These are phyloP conservation scores for Venturia carpophila DNA, from an alignment of 2,329 filamentous ascomycete species.

Conservation along the genomic window DNA sequence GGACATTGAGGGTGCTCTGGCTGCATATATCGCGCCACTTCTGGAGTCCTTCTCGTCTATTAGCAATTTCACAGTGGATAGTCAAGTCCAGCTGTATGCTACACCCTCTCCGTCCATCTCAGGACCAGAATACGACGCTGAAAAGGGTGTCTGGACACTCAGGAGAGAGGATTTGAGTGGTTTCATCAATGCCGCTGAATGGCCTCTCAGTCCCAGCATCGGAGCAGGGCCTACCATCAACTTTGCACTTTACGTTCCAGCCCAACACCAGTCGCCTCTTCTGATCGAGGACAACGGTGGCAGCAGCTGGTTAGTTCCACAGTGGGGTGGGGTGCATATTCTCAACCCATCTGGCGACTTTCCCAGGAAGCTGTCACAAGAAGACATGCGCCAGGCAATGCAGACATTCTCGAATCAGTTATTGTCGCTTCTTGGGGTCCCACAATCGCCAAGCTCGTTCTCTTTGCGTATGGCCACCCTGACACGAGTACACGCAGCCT, in stretches of 20 bases:
- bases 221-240: conserved; percentile 90
- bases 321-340: conserved; percentile 79
- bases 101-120: conserved; percentile 55
- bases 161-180: conserved; percentile 81
- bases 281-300: conserved; percentile 51
- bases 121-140: conserved; percentile 47
- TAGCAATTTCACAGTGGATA: conserved; percentile 93
- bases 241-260: conserved; percentile 85
- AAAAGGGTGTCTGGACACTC: conserved; percentile 56
- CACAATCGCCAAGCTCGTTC: conserved; percentile 67
- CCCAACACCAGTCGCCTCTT: conserved; percentile 55
- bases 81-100: conserved; percentile 91
- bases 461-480: conserved; percentile 79
- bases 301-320: conserved; percentile 83
- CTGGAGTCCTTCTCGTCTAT: conserved; percentile 72
- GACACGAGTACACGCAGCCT: conserved; percentile 74
- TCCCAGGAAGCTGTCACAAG: conserved; percentile 48
- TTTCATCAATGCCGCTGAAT: conserved; percentile 96
- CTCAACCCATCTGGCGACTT: conserved; percentile 45
- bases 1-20: conserved; percentile 78
- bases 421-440: conserved; percentile 77
- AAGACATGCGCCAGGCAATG: conserved; percentile 69
- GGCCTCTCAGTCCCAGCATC: conserved; percentile 91
- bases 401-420: conserved; percentile 87
- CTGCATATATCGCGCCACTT: conserved; percentile 73